Conservation (phyloP, 164 flowering plant species). For the Akebia trifoliata region DNA sequence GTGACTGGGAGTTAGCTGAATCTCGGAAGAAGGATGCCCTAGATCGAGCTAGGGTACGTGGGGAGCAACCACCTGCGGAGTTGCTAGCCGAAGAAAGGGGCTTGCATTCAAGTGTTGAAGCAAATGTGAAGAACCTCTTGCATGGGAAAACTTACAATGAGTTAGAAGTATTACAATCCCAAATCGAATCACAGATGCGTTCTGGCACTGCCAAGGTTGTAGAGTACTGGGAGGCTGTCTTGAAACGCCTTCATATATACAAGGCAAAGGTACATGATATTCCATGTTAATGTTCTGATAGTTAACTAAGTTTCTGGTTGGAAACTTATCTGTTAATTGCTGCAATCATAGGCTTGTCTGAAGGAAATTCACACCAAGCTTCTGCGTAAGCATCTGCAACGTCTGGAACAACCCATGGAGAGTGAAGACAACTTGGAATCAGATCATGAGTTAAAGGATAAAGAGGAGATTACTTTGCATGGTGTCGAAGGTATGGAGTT, state of each 20-base stretch:
- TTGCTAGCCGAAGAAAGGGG: constrained; percentile 96
- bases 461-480: constrained; percentile 40
- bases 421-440: constrained; percentile 35
- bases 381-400: constrained; percentile 65
- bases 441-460: constrained; percentile 24
- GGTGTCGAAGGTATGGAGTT: constrained; percentile 41
- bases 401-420: constrained; percentile 59
- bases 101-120: constrained; percentile 81
- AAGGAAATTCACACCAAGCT: constrained; percentile 83
- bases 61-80: constrained; percentile 90
- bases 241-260: constrained; percentile 84
- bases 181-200: constrained; percentile 73
- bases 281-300: no score
- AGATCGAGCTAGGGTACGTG: constrained; percentile 97
- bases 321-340: constrained; percentile 4
- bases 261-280: constrained; percentile 71
- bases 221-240: constrained; percentile 95
- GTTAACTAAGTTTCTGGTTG: constrained; percentile 9
- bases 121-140: constrained; percentile 66
- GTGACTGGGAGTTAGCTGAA: constrained; percentile 96
- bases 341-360: constrained; percentile 68
- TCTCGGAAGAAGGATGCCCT: constrained; percentile 81
- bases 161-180: constrained; percentile 52
- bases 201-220: constrained; percentile 93
- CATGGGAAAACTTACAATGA: constrained; percentile 65